Percentiles rank a stretch among this genome's conserved stretches.
These are phyloP conservation scores for Cercospora sp. DNA, from an alignment of 2,329 filamentous ascomycete genomes.

Conservation along the genomic window DNA sequence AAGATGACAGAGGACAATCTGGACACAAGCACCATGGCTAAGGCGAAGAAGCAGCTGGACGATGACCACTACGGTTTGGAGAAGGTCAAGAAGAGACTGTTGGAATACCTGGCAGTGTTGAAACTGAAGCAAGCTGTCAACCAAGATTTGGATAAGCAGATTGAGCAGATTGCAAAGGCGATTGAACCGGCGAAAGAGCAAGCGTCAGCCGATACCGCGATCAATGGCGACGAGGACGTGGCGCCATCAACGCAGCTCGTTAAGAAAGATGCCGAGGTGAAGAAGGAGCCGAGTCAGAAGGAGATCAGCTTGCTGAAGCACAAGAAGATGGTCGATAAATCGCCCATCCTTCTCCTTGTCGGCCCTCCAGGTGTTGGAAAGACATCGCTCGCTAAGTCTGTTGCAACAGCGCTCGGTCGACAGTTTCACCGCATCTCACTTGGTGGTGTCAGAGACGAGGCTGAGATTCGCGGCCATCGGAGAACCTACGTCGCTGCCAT, in stretches of 20 bases:
- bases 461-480: slow-evolving; percentile 91
- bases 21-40: slow-evolving; percentile 73
- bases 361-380: slow-evolving; percentile 95
- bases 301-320: slow-evolving; percentile 75
- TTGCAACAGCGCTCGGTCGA: slow-evolving; percentile 85
- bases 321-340: slow-evolving; percentile 89
- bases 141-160: slow-evolving; percentile 75
- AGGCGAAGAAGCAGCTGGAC: slow-evolving; percentile 85
- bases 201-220: slow-evolving; percentile 43
- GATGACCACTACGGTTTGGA: slow-evolving; percentile 95
- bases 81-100: slow-evolving; percentile 91
- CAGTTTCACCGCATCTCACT: slow-evolving; percentile 98
- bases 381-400: slow-evolving; percentile 89
- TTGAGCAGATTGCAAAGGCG: slow-evolving; percentile 56
- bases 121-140: slow-evolving; percentile 92
- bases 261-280: slow-evolving; percentile 33
- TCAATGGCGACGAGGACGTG: slow-evolving; percentile 60
- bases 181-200: slow-evolving; percentile 41
- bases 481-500: slow-evolving; percentile 98
- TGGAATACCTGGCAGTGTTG: slow-evolving; percentile 95
- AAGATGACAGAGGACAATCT: slow-evolving; percentile 81
- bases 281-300: slow-evolving; percentile 49
- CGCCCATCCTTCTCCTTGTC: slow-evolving; percentile 88
- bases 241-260: slow-evolving; percentile 38
- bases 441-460: slow-evolving; percentile 92